Evolutionary conservation across 2,329 filamentous ascomycete genomes (phyloP), one percentile per base, ranked within the genome.

Genomic region (Stenocarpella maydis): DNA sequence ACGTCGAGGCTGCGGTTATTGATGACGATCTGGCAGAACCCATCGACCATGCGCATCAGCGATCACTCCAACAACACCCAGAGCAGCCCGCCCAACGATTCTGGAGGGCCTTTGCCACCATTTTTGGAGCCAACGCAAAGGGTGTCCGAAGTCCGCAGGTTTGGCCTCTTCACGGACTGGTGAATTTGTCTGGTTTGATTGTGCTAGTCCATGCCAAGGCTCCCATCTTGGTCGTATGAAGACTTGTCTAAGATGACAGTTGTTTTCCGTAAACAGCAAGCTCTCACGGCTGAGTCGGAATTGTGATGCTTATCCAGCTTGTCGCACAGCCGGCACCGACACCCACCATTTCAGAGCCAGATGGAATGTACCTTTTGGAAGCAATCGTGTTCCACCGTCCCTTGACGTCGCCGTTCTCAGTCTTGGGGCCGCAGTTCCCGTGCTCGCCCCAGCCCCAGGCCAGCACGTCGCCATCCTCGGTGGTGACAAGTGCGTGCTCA

Each of bases 371-470:
- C 72, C 84, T 85, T 65, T 83, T 82, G 54, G 89, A 86, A 26
- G 86, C 85, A 76, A 97, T 87, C 69, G 88, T 81, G 76, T 91
- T 94, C 84, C 87, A 93, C 70, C 84, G 84, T 12, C 87, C 91
- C 72, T 90, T 91, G 54, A 94, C 89, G 79, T 92, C 88, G 61
- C 88, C 89, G 71, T 86, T 82, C 21, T 85, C 82, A 71, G 89
- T 88, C 15, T 86, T 83, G 43, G 89, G 87, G 3, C 96, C 96
- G 78, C 96, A 99, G 78, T 99, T 99, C 1, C 96, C 96, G 81
- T 99, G 96, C 80, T 98, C 95, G 2, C 94, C 95, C 96, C 96
- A 99, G 24, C 96, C 96, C 94, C 95, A 98, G 1, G 93, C 88
- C 60, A 97, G 81, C 1, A 97, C 88, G 63, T 90, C 87, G 1